phyloP scores from a whole-genome alignment of 2,329 filamentous ascomycete genomes.

The Beauveria australis region DNA sequence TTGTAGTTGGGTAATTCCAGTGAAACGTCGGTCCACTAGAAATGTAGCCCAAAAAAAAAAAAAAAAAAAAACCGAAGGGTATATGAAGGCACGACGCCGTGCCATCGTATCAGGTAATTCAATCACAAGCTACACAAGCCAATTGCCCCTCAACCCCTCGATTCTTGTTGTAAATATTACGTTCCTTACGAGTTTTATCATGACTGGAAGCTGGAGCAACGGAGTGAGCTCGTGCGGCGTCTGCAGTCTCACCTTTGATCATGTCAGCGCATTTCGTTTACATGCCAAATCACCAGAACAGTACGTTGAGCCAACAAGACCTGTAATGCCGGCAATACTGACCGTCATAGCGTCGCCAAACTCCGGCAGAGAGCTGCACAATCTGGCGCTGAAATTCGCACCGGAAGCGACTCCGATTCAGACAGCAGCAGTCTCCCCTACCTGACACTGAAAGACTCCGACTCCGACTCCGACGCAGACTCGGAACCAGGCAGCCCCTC shows the following conservation, averaged over 20 bases:
- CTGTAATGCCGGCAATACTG: neutral
- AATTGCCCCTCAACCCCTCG: neutral
- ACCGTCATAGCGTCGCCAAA: conserved; percentile 4
- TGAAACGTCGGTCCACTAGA: neutral
- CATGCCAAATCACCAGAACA: conserved; percentile 10
- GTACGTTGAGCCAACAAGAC: neutral
- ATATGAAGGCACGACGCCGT: neutral
- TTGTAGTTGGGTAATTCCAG: neutral
- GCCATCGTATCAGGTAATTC: neutral
- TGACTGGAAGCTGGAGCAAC: neutral
- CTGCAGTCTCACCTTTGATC: conserved; percentile 4
- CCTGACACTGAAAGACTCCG: neutral
- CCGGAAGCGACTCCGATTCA: neutral
- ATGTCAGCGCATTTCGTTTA: neutral
- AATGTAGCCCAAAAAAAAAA: neutral
- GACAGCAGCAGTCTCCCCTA: conserved; percentile 2
- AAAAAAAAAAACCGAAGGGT: neutral
- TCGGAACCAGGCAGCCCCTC: neutral
- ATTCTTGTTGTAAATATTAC: neutral
- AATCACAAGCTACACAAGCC: neutral
- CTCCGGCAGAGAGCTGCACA: conserved; percentile 6
- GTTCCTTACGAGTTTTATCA: neutral
- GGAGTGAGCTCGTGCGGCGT: conserved; percentile 1
- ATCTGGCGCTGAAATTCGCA: conserved; percentile 8
- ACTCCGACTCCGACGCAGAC: neutral